A percentile compares a stretch with the other conserved stretches of the same genome.
Evolutionary conservation across 1,284 basidiomycete species (phyloP).

Genomic region (Fomitopsis betulina): DNA sequence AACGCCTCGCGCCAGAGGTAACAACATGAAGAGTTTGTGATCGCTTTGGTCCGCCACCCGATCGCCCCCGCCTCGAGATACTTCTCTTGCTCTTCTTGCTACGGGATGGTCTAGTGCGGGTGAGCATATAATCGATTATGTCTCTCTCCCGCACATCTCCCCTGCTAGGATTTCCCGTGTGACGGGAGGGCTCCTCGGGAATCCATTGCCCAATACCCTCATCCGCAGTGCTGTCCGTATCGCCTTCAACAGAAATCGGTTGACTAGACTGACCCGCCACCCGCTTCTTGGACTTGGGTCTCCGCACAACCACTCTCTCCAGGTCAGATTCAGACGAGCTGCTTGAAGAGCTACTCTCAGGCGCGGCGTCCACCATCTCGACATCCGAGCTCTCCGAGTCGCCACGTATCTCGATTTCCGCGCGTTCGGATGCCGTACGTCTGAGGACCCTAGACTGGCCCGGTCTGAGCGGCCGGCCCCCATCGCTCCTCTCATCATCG

Average conservation of each 20-base stretch:
- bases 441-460: conserved; percentile 20
- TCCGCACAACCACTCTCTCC: conserved; percentile 2
- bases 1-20: conserved; percentile 10
- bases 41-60: background rate
- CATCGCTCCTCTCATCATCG: background rate
- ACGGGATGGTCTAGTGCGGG: conserved; percentile 14
- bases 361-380: conserved; percentile 5
- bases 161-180: background rate
- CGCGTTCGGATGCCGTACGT: conserved; percentile 4
- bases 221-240: conserved; percentile 1
- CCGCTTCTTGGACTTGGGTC: background rate
- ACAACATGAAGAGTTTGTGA: conserved; percentile 4
- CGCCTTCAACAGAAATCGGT: background rate
- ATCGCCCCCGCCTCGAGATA: conserved; percentile 4
- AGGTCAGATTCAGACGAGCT: conserved; percentile 6
- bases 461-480: conserved; percentile 17
- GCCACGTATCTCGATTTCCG: conserved; percentile 18
- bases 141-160: conserved; percentile 19
- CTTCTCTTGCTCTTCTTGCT: background rate
- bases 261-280: background rate
- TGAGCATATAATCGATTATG: conserved; percentile 24
- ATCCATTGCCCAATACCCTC: conserved; percentile 6
- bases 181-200: background rate
- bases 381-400: conserved; percentile 26
- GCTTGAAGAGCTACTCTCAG: background rate